Evolutionary conservation across 352 stramenopile species (phyloP), one percentile per base, ranked within the genome.

Genomic region (Phytopythium mirpurense): DNA sequence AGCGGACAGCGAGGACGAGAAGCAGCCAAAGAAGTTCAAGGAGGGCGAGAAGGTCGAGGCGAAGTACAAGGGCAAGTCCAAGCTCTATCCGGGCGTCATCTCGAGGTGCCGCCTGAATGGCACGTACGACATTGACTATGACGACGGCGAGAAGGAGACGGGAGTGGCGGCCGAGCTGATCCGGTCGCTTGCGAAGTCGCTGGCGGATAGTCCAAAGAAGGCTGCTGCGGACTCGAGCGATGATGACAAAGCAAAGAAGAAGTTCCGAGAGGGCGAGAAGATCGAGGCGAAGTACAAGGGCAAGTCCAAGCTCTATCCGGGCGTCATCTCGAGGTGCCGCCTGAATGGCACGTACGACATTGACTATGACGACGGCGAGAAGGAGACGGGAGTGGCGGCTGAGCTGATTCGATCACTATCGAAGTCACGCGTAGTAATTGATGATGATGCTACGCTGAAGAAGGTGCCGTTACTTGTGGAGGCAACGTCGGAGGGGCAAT

Each of bases 351-450:
- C 72, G 16, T 88, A 83, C 37, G 74, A 89, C 45, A 72, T 90
- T 31, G 59, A 82, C 35, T 91, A 89, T 34, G 79, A 93, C 29
- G 80, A 91, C 38, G 80, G 82, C 2, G 82, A 90, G 40, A 82
- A 87, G 48, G 81, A 91, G 46, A 67, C 29, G 2, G 57, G 61
- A 34, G 60, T 79, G 6, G 50, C 45, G 18, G 35, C 57, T 3
- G 29, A 72, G 54, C 42, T 72, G 48, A 51, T 72, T 21, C 47
- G 46, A 24, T 50, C 43, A n/a, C n/a, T 37, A 7, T 16, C 8
- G 27, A 40, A 16, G 7, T 29, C 27, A 0, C 14, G 8, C 6
- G 26, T 23, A 1, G 23, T 2, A 11, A 23, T 35, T n/a, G 24
- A 48, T 32, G 16, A 32, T 34, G 24, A 48, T 6, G 2, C 15